Conservation (phyloP, 2,329 filamentous ascomycete species). For the Cladophialophora carrionii region DNA sequence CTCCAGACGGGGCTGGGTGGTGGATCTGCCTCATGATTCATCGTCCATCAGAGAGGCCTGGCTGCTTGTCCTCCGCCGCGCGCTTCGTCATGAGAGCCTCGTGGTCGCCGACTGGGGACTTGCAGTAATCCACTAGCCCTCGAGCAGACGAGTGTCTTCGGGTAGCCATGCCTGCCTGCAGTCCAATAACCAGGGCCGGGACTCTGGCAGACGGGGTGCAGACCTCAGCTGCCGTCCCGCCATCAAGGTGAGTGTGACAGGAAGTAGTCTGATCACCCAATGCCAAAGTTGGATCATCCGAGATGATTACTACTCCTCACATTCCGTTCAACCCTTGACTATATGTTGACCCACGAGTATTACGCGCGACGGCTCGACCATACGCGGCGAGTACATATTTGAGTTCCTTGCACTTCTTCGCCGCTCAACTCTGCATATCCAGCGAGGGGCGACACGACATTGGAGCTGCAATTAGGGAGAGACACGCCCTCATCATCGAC, state of each 20-base stretch:
- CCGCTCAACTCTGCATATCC: neutral
- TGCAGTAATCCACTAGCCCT: neutral
- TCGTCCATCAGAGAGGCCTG: neutral
- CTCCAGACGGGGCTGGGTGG: constrained; percentile 2
- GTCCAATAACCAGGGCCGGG: neutral
- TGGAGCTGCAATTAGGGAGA: neutral
- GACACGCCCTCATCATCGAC: neutral
- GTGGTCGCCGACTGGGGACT: neutral
- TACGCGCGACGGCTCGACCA: neutral
- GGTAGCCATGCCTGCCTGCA: neutral
- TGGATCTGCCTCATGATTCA: constrained; percentile 18
- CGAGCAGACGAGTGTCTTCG: neutral
- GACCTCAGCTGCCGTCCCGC: neutral
- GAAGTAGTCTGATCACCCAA: neutral
- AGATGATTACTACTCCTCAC: neutral
- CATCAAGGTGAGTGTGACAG: neutral
- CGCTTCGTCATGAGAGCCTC: neutral
- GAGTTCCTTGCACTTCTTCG: neutral
- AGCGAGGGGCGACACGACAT: neutral
- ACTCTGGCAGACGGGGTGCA: neutral
- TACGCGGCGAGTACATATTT: constrained; percentile 1
- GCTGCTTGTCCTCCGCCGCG: neutral
- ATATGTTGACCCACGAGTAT: too few species aligned
- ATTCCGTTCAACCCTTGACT: neutral
- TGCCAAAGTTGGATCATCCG: neutral